Base-by-base conservation (phyloP, 257 asterid species). In the Rauvolfia tetraphylla region DNA sequence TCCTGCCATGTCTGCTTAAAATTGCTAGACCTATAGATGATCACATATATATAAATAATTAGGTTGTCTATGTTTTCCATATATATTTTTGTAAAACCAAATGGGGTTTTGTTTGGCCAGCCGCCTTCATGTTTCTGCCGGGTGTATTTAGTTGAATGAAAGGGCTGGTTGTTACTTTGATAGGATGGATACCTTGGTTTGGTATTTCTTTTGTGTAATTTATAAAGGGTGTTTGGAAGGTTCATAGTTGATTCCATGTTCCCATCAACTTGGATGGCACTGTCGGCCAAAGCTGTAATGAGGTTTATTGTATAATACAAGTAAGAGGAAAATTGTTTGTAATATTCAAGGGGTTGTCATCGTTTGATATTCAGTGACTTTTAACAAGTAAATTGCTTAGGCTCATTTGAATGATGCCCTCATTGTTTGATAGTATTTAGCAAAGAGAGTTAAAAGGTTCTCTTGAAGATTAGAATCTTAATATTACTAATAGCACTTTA, bases 121-220 rank as follows among this genome's bases (percentile, higher is more conserved):
- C 25, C 44, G 59, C 25, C 53, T 46, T 73, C 8, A 31, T 41
- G 56, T 78, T 51, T 75, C 39, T 61, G 80, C 44, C 76, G 81
- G 80, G 65, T 81, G 85, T 87, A 76, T 81, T 85, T 83, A 72
- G 87, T 87, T 89, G 91, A 86, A 86, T 75, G 66, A 75, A 76
- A 41, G 74, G 74, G 61, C 70, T 57, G 17, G 36, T 14, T 68
- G 71, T 68, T 41, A 72, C 66, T 51, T 79, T 53, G 79, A 78
- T 41, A 11, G 5, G 1, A 11, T 5, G 18, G 71, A 65, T 84
- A 65, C 39, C 62, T 75, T 14, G 59, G 48, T 79, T 17, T 74
- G 56, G 86, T 29, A 69, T 44, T 8, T n/a, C 18, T 36, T 44
- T 79, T 71, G 66, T 63, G 20, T 38, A 3, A 41, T 41, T 41